phyloP scores from a whole-genome alignment of 2,329 filamentous ascomycete genomes.

The Sporothrix euskadiensis region DNA sequence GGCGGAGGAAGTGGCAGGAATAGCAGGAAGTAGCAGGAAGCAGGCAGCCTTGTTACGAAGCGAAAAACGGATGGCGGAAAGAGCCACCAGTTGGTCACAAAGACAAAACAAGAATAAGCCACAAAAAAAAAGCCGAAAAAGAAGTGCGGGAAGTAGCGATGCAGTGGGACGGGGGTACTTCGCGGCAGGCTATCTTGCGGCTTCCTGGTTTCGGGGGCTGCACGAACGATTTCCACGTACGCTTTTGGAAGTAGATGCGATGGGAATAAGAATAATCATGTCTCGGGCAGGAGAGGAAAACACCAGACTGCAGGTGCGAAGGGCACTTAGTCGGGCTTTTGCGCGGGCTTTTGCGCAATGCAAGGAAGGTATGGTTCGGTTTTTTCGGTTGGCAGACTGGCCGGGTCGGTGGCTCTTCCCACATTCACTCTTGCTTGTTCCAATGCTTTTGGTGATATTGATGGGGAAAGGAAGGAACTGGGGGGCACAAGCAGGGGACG shows the following conservation, averaged over 20 bases:
- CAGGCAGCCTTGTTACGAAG: constrained; percentile 7
- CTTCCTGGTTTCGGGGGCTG: not conserved
- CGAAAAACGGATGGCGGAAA: not conserved
- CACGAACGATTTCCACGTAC: not conserved
- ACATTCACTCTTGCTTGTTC: not conserved
- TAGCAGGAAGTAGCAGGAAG: not conserved
- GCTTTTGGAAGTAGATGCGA: constrained; percentile 18
- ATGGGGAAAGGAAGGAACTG: constrained; percentile 1
- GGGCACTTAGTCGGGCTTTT: not conserved
- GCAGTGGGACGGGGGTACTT: not conserved
- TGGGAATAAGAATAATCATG: not conserved
- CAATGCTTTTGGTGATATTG: not conserved
- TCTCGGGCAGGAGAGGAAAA: not conserved
- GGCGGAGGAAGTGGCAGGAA: not conserved
- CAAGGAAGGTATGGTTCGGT: not conserved
- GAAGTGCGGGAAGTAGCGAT: not conserved
- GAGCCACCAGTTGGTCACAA: not conserved
- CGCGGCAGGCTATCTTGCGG: not conserved
- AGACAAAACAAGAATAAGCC: not conserved
- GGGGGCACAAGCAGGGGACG: not conserved
- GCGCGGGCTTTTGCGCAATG: not conserved
- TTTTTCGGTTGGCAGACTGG: not conserved
- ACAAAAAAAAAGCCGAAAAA: not conserved
- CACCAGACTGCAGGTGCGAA: not conserved
- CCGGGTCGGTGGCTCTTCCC: not conserved